phyloP scores from a whole-genome alignment of 2,329 filamentous ascomycete species.

The Graphilbum fragrans region DNA sequence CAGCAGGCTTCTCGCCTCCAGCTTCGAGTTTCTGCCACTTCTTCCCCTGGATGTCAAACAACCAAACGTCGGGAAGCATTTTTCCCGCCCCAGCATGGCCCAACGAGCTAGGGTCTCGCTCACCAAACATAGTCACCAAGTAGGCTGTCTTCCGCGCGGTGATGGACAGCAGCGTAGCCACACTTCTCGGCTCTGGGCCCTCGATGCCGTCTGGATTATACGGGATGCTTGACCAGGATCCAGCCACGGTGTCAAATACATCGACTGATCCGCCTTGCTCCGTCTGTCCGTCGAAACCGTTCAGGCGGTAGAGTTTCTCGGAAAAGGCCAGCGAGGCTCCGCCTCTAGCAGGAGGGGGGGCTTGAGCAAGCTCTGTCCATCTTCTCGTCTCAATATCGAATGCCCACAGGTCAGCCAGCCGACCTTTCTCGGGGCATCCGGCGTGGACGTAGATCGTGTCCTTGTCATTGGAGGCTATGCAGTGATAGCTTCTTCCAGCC shows the following conservation, averaged over 20 bases:
- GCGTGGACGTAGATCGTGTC: conserved; percentile 46
- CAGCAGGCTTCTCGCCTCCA: conserved; percentile 14
- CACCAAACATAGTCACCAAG: conserved; percentile 26
- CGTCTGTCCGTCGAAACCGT: conserved; percentile 48
- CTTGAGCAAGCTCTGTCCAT: conserved; percentile 41
- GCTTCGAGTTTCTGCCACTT: conserved; percentile 17
- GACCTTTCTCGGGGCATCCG: conserved; percentile 44
- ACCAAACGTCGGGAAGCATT: conserved; percentile 27
- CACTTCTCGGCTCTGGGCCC: conserved; percentile 20
- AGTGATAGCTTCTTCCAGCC: conserved; percentile 43
- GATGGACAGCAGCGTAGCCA: conserved; percentile 16
- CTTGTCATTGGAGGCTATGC: conserved; percentile 21
- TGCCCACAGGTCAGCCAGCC: conserved; percentile 48
- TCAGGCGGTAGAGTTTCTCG: conserved; percentile 43
- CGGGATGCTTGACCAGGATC: conserved; percentile 14
- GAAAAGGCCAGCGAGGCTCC: conserved; percentile 34
- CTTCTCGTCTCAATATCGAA: conserved; percentile 32
- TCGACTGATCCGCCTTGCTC: conserved; percentile 49
- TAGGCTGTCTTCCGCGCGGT: conserved; percentile 11
- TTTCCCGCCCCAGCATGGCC: conserved; percentile 27
- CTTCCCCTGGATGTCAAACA: conserved; percentile 20
- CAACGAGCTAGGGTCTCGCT: conserved; percentile 22
- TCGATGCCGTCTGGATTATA: conserved; percentile 16
- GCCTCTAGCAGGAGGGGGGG: conserved; percentile 38
- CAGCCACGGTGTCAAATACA: conserved; percentile 20